phyloP scores from a whole-genome alignment of 2,329 filamentous ascomycete genomes.

The Aschersonia sp. region DNA sequence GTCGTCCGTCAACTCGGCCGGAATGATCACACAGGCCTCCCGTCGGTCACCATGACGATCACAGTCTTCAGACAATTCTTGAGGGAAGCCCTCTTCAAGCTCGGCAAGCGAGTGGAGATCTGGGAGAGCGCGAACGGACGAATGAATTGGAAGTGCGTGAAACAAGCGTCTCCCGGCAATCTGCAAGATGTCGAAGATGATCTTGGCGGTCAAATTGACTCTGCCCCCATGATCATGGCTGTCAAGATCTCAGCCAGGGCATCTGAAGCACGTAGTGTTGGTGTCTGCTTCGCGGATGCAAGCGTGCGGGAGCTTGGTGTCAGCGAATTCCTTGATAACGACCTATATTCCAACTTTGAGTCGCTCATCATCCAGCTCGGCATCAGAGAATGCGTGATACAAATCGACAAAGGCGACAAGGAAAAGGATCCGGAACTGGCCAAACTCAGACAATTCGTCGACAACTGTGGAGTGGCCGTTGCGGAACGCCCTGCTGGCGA shows the following conservation, averaged over 20 bases:
- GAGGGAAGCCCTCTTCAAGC: constrained; percentile 79
- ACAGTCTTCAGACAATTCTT: constrained; percentile 95
- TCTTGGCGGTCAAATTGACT: constrained; percentile 70
- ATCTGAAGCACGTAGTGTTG: constrained; percentile 69
- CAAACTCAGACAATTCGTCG: constrained; percentile 79
- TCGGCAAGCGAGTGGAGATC: constrained; percentile 84
- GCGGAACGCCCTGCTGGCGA: constrained; percentile 64
- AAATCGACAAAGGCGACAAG: constrained; percentile 63
- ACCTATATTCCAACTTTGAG: constrained; percentile 96
- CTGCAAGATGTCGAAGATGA: constrained; percentile 96
- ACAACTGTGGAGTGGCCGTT: constrained; percentile 82
- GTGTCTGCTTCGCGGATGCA: constrained; percentile 95
- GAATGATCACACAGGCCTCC: constrained; percentile 67
- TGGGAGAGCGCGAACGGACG: constrained; percentile 63
- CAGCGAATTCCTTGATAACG: constrained; percentile 97
- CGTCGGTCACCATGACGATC: constrained; percentile 88
- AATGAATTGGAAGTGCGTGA: constrained; percentile 83
- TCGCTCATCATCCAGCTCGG: constrained; percentile 91
- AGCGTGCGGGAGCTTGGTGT: constrained; percentile 91
- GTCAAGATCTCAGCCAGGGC: constrained; percentile 89
- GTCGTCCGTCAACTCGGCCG: constrained; percentile 82
- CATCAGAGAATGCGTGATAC: constrained; percentile 85
- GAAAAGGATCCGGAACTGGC: constrained; percentile 77
- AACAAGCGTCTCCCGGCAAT: constrained; percentile 91
- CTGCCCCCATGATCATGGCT: constrained; percentile 84